phyloP scores from a whole-genome alignment of 2,329 filamentous ascomycete genomes.

The Chalaropsis ovoidea region DNA sequence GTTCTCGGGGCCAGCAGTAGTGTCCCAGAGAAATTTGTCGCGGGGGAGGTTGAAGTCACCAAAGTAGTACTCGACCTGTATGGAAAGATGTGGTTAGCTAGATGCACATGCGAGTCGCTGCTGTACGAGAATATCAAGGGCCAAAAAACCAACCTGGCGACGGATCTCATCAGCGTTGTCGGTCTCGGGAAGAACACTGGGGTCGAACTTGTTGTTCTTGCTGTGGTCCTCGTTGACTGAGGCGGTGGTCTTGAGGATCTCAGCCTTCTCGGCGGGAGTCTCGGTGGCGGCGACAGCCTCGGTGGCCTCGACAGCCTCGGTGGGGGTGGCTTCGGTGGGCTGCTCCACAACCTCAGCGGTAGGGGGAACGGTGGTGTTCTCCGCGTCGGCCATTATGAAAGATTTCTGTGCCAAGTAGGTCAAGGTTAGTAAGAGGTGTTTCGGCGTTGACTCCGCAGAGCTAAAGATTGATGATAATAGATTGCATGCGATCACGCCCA shows the following conservation, averaged over 20 bases:
- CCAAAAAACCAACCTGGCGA: constrained; percentile 55
- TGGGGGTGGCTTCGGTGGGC: constrained; percentile 28
- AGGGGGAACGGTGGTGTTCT: constrained; percentile 21
- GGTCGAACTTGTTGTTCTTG: constrained; percentile 61
- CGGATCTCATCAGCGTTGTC: constrained; percentile 73
- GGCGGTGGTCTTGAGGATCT: constrained; percentile 40
- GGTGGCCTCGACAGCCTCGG: constrained; percentile 28
- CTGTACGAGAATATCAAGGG: background rate
- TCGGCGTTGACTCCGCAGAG: background rate
- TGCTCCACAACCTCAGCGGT: constrained; percentile 28
- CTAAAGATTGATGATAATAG: background rate
- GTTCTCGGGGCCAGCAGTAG: constrained; percentile 69
- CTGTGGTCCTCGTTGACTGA: constrained; percentile 34
- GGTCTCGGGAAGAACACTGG: constrained; percentile 55
- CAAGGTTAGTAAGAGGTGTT: background rate
- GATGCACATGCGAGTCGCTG: constrained; percentile 8
- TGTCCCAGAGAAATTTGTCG: constrained; percentile 77
- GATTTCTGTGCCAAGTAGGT: background rate
- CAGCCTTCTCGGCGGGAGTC: constrained; percentile 26
- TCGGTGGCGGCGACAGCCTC: constrained; percentile 22
- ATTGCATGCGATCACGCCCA: background rate
- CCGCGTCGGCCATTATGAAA: constrained; percentile 24
- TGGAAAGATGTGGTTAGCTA: background rate
- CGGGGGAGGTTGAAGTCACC: constrained; percentile 79
- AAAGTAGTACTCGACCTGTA: constrained; percentile 90